Evolutionary conservation across 129 eudicot genomes (phyloP).

Genomic region (Silybum marianum): DNA sequence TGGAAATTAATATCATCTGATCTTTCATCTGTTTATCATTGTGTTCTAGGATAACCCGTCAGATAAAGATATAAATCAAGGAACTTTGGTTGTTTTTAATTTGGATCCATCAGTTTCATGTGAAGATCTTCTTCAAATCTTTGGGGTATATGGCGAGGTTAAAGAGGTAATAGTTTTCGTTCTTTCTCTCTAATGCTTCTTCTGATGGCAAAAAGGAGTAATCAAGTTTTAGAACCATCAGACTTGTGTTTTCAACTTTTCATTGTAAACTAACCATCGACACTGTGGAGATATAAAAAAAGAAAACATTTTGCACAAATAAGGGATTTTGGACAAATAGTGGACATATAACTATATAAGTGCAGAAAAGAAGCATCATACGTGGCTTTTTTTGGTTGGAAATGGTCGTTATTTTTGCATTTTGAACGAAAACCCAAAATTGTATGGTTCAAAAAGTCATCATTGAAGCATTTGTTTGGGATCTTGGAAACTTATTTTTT

Average conservation of each 20-base stretch:
- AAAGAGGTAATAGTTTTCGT: constrained; percentile 63
- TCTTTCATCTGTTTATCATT: neutral
- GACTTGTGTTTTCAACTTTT: no score
- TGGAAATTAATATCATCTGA: neutral
- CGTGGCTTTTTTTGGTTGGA: neutral
- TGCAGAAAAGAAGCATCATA: constrained; percentile 6
- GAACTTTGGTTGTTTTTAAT: constrained; percentile 89
- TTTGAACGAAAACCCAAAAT: neutral
- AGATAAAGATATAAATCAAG: constrained; percentile 95
- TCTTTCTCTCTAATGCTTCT: neutral
- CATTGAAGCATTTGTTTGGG: neutral
- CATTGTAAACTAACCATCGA: neutral
- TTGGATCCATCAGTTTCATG: constrained; percentile 92
- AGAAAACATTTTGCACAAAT: constrained; percentile 5
- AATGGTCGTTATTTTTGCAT: neutral
- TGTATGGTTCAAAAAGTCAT: neutral
- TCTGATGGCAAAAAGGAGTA: no score
- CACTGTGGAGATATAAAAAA: constrained; percentile 14
- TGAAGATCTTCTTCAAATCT: constrained; percentile 85
- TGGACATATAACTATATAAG: neutral
- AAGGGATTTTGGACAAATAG: constrained; percentile 12
- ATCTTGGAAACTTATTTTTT: neutral
- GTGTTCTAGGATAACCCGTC: constrained; percentile 84
- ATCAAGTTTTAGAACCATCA: no score
- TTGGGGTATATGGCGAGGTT: constrained; percentile 94